Evolutionary conservation across 1,284 basidiomycete species (phyloP), one percentile per base, ranked within the genome.

Genomic region (Gastroboletus turbinatus): DNA sequence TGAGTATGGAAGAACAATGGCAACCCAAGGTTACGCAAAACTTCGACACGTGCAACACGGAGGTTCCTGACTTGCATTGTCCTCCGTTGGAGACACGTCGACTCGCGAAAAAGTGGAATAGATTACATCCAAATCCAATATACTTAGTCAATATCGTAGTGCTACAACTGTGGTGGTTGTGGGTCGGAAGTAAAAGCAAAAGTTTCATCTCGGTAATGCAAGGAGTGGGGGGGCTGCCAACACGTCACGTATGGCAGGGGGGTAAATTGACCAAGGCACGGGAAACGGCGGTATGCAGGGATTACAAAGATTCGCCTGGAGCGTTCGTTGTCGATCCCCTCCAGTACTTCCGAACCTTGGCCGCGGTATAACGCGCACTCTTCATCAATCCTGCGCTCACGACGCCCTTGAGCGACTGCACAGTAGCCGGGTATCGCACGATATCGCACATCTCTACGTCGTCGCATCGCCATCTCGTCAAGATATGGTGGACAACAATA

Each of bases 281-380:
- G 13, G 33, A 17, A n/a, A 2, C 16, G 3, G 16, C 8, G 30
- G 17, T 16, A 48, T 30, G 21, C 21, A 35, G 11, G 40, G 39
- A 36, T 46, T 36, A 61, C 17, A 29, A 52, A 5, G 57, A 56
- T 33, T 35, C 40, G 16, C 32, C 33, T 10, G 29, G 10, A 2
- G 14, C n/a, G 8, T 32, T 33, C 50, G 39, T 39, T 46, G n/a
- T 50, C 35, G 66, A 46, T 33, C 85, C 81, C 55, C 75, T 76
- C 81, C 89, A 88, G 88, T 92, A 95, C 74, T 96, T 97, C 47
- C 82, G 75, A 25, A 95, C 75, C 76, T 97, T 95, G 54, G 87
- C 82, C 43, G 79, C 63, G 44, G 82, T 79, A 71, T 97, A 98
- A 45, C 82, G 82, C 11, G 88, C 59, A 66, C 90, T 92, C 79